These are phyloP conservation scores for Leccinum incarnatum DNA, from an alignment of 768 basidiomycete species.

Conservation along the genomic window DNA sequence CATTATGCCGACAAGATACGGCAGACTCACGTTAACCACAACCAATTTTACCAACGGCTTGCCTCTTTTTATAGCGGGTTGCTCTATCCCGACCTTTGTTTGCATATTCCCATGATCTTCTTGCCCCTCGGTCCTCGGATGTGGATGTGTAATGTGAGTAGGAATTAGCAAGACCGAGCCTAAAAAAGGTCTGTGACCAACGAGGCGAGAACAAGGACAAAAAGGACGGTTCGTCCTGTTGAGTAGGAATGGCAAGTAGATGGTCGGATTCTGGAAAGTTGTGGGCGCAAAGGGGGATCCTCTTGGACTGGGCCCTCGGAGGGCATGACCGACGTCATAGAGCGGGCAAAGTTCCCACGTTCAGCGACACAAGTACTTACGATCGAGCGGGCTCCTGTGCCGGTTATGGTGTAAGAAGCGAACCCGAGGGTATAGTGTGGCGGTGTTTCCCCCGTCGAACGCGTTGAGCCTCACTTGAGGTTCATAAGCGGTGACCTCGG, in stretches of 20 bases:
- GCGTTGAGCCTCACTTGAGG: neutral
- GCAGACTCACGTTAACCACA: neutral
- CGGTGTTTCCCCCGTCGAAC: neutral
- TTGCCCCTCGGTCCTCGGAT: neutral
- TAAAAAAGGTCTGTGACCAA: neutral
- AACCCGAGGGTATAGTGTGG: conserved; percentile 1
- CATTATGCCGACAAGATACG: neutral
- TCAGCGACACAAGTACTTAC: neutral
- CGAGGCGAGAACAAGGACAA: neutral
- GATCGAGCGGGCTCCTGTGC: neutral
- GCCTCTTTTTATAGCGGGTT: too few relatives aligned
- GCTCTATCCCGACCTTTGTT: neutral
- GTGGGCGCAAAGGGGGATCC: neutral
- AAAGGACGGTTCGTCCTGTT: neutral
- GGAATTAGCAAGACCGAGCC: neutral
- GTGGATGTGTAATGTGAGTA: neutral
- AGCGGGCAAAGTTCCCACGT: neutral
- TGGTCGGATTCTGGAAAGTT: too few relatives aligned
- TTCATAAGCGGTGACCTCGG: too few relatives aligned
- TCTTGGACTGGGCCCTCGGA: neutral
- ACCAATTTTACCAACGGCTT: neutral
- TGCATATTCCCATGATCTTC: neutral
- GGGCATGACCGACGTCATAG: neutral
- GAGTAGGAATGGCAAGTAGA: too few relatives aligned
- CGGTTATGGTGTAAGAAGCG: conserved; percentile 1